A percentile compares a stretch with the other conserved stretches of the same genome.
phyloP scores from a whole-genome alignment of 768 basidiomycete species.

The Leucocoprinus leucothites region DNA sequence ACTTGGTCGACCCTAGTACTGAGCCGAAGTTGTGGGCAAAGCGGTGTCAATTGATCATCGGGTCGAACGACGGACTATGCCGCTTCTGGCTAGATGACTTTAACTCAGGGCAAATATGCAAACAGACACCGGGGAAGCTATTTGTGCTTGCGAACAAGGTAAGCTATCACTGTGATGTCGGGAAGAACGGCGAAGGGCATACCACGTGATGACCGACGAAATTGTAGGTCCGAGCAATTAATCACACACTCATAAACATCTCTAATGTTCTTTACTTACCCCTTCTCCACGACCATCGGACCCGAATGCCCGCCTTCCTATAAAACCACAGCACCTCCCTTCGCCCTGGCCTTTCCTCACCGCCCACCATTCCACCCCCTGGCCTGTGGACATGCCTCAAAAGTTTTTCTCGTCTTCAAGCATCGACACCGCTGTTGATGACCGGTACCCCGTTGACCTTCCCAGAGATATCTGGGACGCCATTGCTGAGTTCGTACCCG shows the following conservation, averaged over 20 bases:
- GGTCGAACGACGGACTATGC: too few relatives aligned
- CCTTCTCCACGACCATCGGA: neutral
- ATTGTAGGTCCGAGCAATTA: neutral
- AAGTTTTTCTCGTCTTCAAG: neutral
- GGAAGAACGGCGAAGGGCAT: too few relatives aligned
- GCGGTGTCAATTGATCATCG: too few relatives aligned
- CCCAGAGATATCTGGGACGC: constrained; percentile 33
- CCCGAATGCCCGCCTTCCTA: constrained; percentile 7
- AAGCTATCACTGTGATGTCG: too few relatives aligned
- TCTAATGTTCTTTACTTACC: neutral
- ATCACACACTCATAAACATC: neutral
- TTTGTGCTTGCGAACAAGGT: too few relatives aligned
- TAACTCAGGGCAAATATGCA: too few relatives aligned
- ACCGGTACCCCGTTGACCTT: constrained; percentile 13
- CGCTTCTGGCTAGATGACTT: too few relatives aligned
- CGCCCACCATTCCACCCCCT: neutral
- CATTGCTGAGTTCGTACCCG: constrained; percentile 25
- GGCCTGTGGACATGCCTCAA: neutral
- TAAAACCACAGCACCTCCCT: neutral
- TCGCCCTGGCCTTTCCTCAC: neutral
- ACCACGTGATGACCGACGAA: too few relatives aligned
- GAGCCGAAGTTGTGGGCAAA: too few relatives aligned
- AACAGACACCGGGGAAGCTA: too few relatives aligned
- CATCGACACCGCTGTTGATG: neutral
- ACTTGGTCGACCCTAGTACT: too few relatives aligned